phyloP scores from a whole-genome alignment of 495 filamentous ascomycete genomes.

The Tetracladium setigerum region DNA sequence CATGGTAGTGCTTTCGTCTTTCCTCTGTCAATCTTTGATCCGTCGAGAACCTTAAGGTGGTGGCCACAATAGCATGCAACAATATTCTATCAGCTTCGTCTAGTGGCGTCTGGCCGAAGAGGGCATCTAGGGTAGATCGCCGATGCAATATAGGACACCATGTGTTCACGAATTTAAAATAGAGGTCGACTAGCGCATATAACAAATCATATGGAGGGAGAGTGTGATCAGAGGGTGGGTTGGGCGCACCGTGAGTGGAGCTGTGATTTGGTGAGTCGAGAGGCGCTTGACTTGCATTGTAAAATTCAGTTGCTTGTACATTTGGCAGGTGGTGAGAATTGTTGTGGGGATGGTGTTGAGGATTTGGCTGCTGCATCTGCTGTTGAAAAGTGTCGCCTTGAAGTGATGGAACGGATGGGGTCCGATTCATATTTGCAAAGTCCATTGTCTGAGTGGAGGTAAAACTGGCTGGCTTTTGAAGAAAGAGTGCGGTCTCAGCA shows the following conservation, averaged over 20 bases:
- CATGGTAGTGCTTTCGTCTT: slow-evolving; percentile 63
- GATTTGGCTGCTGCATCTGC: slow-evolving; percentile 9
- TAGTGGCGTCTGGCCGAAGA: slow-evolving; percentile 70
- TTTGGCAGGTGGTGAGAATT: slow-evolving; percentile 1
- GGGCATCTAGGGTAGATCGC: slow-evolving; percentile 65
- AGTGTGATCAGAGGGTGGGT: slow-evolving; percentile 51
- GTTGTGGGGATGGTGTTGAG: slow-evolving; percentile 4
- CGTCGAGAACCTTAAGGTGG: slow-evolving; percentile 72
- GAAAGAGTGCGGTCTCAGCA: slow-evolving; percentile 54
- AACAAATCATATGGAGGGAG: slow-evolving; percentile 80
- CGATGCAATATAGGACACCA: slow-evolving; percentile 86
- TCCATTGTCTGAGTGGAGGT: slow-evolving; percentile 17
- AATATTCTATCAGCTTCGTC: slow-evolving; percentile 73
- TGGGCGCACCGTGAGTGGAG: slow-evolving; percentile 24
- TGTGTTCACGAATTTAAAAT: slow-evolving; percentile 85
- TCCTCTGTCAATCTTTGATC: slow-evolving; percentile 65
- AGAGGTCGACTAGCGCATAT: slow-evolving; percentile 74
- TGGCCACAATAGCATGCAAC: slow-evolving; percentile 80
- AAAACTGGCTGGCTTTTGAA: slow-evolving; percentile 48
- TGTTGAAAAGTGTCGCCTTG: slow-evolving; percentile 20
- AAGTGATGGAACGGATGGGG: slow-evolving; percentile 15
- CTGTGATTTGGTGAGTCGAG: slow-evolving; percentile 38
- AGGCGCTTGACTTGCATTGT: slow-evolving; percentile 27
- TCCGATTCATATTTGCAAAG: slow-evolving; percentile 19
- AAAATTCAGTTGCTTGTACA: slow-evolving; percentile 28